Evolutionary conservation across 345 rosid species (phyloP).

Genomic region (Rhodomyrtus tomentosa): DNA sequence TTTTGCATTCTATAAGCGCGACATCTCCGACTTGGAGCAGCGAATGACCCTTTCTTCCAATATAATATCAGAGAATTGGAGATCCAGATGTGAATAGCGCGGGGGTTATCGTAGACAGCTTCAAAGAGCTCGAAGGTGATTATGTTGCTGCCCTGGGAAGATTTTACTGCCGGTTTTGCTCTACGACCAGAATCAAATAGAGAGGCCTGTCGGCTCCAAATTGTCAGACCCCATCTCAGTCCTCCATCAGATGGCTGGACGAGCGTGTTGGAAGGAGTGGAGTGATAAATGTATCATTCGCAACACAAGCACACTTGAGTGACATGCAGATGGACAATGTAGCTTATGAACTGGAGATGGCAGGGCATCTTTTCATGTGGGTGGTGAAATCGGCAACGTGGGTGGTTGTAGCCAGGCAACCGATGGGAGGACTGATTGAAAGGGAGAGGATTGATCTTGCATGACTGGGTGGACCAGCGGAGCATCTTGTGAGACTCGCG

Average conservation of each 20-base stretch:
- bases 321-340: background rate
- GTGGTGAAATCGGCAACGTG: background rate
- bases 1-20: conserved; percentile 1
- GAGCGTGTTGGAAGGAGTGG: background rate
- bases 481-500: background rate
- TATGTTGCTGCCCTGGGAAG: conserved; percentile 4
- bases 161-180: background rate
- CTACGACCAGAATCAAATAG: background rate
- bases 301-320: background rate
- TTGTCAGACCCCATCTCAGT: background rate
- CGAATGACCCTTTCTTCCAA: background rate
- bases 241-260: background rate
- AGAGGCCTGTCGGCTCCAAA: background rate
- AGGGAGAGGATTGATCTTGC: background rate
- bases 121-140: conserved; percentile 12
- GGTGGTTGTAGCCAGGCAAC: background rate
- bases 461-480: background rate
- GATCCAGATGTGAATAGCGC: conserved; percentile 2
- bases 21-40: background rate
- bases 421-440: background rate
- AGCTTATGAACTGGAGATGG: background rate
- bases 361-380: background rate
- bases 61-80: background rate
- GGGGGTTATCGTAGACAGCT: conserved; percentile 12
- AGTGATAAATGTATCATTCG: conserved; percentile 1